Base-by-base conservation (phyloP, 768 basidiomycete species). In the Chalciporus chontae region DNA sequence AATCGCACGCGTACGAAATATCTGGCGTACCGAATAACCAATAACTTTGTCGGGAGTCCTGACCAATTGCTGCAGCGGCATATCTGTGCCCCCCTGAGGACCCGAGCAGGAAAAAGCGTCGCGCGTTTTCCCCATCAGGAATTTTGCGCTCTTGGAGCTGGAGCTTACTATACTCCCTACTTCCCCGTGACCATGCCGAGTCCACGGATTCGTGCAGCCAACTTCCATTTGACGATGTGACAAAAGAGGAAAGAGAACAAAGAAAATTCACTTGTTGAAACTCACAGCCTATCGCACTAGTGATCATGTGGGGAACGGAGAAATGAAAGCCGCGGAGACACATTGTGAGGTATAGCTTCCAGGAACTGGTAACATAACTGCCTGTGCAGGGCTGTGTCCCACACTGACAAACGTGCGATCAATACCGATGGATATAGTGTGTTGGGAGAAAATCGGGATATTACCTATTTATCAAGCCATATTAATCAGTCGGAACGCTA, bases 181-280 rank as follows among this genome's bases (percentile, higher is more conserved):
- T 5, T 31, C 10, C 26, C 13, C 29, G 29, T 31, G 29, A 31
- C 5, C 8, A 31, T 13, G 15, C 34, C n/a, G 15, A 36, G n/a
- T 36, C 15, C 29, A 10, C 10, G 29, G 29, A 31, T 31, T 9
- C 10, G 27, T 29, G 27, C 5, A 29, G 8, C 14, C 11, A 5
- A n/a, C 54, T 59, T 61, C 50, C 47, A 48, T 57, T 60, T 47
- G 40, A 34, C 31, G 46, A 36, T 38, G 24, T 7, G 39, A 44
- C 34, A 60, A 50, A 48, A 47, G 47, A 48, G 47, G 44, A 43
- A 43, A 19, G 23, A n/a, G 32, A 15, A 32, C 32, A 32, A 32
- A 32, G 32, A 32, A 15, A 32, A 9, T 15, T 15, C 32, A 32
- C 32, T 32, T 11, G 11, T 5, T 32, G 32, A 32, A 32, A 5